These are phyloP conservation scores for Astragalus glycyphyllos DNA, from an alignment of 306 rosid genomes.

Conservation along the genomic window DNA sequence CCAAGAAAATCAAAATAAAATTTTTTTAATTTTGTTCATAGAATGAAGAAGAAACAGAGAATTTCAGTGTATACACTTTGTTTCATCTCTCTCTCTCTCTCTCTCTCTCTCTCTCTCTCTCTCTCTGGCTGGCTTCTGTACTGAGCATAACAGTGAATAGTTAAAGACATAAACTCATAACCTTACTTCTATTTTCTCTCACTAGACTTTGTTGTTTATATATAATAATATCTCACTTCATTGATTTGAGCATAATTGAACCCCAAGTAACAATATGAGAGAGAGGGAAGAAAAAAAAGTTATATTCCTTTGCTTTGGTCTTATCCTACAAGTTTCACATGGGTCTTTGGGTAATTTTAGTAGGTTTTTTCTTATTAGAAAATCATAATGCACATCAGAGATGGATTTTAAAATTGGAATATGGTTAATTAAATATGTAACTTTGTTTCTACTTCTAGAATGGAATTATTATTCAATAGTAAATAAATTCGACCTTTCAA, in stretches of 20 bases:
- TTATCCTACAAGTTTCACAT: constrained; percentile 39
- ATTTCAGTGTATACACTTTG: constrained; percentile 44
- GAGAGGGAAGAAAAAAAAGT: not conserved
- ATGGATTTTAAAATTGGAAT: not conserved
- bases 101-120: not conserved
- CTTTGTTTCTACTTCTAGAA: constrained; percentile 24
- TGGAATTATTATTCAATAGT: not conserved
- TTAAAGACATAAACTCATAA: constrained; percentile 24
- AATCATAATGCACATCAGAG: constrained; percentile 14
- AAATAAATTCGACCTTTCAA: constrained; percentile 17
- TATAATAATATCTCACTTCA: constrained; percentile 5
- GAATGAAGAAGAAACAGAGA: constrained; percentile 51
- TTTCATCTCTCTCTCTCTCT: constrained; percentile 28
- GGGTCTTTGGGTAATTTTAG: constrained; percentile 1
- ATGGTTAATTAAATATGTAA: not conserved
- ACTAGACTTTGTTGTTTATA: constrained; percentile 32
- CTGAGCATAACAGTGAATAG: constrained; percentile 44
- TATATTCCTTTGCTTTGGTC: constrained; percentile 13
- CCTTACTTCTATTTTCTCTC: constrained; percentile 21
- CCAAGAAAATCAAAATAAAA: constrained; percentile 12
- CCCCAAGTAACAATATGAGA: constrained; percentile 7
- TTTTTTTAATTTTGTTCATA: constrained; percentile 7
- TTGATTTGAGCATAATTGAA: no score
- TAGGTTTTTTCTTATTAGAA: constrained; percentile 2
- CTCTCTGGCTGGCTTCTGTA: constrained; percentile 18